Evolutionary conservation across 2,329 filamentous ascomycete species (phyloP).

Genomic region (Diplodia intermedia): DNA sequence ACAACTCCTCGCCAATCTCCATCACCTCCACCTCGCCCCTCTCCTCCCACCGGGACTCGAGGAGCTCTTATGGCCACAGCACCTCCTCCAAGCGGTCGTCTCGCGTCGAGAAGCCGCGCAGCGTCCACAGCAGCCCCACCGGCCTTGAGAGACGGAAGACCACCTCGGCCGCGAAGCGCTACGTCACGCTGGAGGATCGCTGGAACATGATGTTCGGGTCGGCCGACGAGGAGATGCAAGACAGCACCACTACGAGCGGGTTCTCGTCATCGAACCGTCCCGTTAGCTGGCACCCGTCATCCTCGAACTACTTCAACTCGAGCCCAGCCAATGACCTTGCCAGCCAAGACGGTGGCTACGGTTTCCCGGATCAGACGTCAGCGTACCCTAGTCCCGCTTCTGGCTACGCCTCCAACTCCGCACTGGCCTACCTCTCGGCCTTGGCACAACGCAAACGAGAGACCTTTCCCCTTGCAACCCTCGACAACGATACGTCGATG

Average conservation of each 20-base stretch:
- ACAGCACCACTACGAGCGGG: constrained; percentile 4
- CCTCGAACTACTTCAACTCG: constrained; percentile 52
- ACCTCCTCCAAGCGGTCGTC: constrained; percentile 39
- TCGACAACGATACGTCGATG: constrained; percentile 24
- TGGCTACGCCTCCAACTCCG: constrained; percentile 29
- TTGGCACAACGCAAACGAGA: constrained; percentile 29
- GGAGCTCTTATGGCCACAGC: constrained; percentile 40
- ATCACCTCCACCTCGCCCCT: constrained; percentile 30
- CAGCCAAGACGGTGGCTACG: constrained; percentile 21
- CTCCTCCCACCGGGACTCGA: constrained; percentile 41
- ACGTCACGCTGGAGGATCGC: constrained; percentile 50
- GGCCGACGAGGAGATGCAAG: constrained; percentile 25
- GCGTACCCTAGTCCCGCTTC: constrained; percentile 28
- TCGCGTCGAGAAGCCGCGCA: constrained; percentile 50
- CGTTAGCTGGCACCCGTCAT: constrained; percentile 77
- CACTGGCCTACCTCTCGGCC: constrained; percentile 29
- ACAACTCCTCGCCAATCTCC: constrained; percentile 38
- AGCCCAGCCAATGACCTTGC: constrained; percentile 29
- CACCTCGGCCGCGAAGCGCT: constrained; percentile 48
- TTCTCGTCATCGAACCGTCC: constrained; percentile 55
- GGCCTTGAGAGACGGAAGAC: constrained; percentile 46
- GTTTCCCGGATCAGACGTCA: constrained; percentile 29
- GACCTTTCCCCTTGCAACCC: constrained; percentile 21
- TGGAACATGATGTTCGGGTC: constrained; percentile 52
- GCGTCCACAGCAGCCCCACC: constrained; percentile 48